A percentile compares a stretch with the other conserved stretches of the same genome.
Evolutionary conservation across 495 filamentous ascomycete genomes (phyloP).

Genomic region (Talaromyces borbonicus): DNA sequence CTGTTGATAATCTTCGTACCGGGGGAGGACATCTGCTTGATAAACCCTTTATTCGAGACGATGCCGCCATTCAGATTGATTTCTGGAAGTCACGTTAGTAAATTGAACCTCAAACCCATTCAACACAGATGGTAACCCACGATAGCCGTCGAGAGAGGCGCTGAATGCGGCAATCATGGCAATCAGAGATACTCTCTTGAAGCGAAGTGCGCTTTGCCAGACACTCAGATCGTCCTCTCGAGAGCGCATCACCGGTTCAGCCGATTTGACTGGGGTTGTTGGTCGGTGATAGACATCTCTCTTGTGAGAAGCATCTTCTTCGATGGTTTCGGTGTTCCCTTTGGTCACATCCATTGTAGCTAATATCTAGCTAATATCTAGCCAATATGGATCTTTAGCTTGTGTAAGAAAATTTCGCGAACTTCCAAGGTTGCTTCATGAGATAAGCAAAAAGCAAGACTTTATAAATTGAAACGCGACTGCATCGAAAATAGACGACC

Average conservation of each 20-base stretch:
- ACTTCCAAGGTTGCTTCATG: no score
- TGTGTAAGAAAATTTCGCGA: no score
- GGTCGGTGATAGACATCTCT: no score
- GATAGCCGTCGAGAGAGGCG: constrained; percentile 31
- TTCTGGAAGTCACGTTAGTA: constrained; percentile 19
- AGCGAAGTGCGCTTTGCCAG: constrained; percentile 19
- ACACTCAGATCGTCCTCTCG: constrained; percentile 22
- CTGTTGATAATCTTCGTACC: constrained; percentile 23
- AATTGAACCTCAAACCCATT: neutral
- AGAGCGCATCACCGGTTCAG: constrained; percentile 15
- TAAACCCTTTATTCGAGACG: constrained; percentile 32
- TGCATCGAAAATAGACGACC: no score
- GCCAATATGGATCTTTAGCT: no score
- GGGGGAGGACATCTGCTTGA: constrained; percentile 21
- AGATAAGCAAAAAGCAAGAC: no score
- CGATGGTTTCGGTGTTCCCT: no score
- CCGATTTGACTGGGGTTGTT: neutral
- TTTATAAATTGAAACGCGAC: no score
- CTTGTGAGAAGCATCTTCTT: no score
- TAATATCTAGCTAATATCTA: no score
- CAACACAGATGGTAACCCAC: constrained; percentile 14
- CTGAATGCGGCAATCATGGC: constrained; percentile 29
- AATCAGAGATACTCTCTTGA: constrained; percentile 17
- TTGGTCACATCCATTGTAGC: no score
- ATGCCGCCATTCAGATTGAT: constrained; percentile 33